Conservation (phyloP, 495 filamentous ascomycete genomes). For the Penicillium atrosanguineum region DNA sequence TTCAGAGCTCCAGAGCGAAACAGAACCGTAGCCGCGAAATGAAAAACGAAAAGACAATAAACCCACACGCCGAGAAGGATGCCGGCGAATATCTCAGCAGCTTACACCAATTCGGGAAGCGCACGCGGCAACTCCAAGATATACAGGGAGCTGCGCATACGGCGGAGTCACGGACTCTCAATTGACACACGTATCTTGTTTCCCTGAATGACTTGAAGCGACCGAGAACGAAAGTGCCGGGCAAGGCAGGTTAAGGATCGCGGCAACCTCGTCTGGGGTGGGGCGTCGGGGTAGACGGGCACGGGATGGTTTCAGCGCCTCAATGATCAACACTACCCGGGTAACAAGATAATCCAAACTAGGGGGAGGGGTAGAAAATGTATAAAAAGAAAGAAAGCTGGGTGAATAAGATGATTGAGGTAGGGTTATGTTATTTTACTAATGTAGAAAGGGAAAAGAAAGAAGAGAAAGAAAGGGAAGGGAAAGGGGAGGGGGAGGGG, state of each 20-base stretch:
- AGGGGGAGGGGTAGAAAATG: background rate
- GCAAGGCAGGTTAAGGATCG: slow-evolving; percentile 3
- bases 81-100: background rate
- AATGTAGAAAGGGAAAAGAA: slow-evolving; percentile 8
- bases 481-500: slow-evolving; percentile 16
- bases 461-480: slow-evolving; percentile 1
- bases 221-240: background rate
- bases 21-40: background rate
- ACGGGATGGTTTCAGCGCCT: slow-evolving; percentile 6
- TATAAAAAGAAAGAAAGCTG: background rate
- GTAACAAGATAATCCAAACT: background rate
- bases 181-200: background rate
- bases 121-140: background rate
- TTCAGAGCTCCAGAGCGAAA: slow-evolving; percentile 3
- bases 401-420: background rate
- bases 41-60: background rate
- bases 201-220: background rate
- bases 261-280: slow-evolving; percentile 24
- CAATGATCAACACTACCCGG: background rate
- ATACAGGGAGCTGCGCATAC: background rate
- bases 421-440: background rate
- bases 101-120: background rate
- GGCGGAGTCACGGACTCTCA: background rate
- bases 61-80: background rate
- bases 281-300: slow-evolving; percentile 11